Evolutionary conservation across 2,329 filamentous ascomycete species (phyloP).

Genomic region (Aspergillus caelatus): DNA sequence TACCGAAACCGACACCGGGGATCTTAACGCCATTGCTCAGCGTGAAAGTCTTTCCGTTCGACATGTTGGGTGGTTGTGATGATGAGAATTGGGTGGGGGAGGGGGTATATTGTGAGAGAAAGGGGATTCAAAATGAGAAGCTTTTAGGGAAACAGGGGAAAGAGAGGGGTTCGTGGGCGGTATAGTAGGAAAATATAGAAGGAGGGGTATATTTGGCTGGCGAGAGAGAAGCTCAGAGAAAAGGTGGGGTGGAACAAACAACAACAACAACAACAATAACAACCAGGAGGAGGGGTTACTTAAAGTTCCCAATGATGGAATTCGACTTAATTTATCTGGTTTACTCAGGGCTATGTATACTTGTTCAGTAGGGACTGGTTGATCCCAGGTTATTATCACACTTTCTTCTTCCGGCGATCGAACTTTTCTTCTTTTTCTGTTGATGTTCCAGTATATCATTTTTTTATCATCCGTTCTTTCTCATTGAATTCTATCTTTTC

Average conservation of each 20-base stretch:
- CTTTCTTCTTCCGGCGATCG: neutral
- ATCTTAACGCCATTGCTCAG: conserved; percentile 63
- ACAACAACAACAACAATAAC: neutral
- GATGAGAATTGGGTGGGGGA: conserved; percentile 8
- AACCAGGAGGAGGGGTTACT: conserved; percentile 5
- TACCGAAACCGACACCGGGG: conserved; percentile 66
- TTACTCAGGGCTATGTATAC: neutral
- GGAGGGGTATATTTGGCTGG: neutral
- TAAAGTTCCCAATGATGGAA: neutral
- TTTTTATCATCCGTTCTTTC: neutral
- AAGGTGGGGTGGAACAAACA: conserved; percentile 14
- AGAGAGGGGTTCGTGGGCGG: neutral
- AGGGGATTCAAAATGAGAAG: neutral
- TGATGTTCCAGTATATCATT: neutral
- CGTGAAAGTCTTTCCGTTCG: conserved; percentile 54
- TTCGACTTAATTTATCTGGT: neutral
- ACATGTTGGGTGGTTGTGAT: conserved; percentile 50
- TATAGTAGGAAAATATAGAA: conserved; percentile 6
- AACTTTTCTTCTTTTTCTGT: neutral
- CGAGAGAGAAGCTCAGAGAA: neutral
- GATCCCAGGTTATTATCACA: neutral
- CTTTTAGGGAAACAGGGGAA: neutral
- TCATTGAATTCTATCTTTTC: neutral
- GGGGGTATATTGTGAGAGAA: neutral
- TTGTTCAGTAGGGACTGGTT: neutral